Percentiles rank a stretch among this genome's conserved stretches.
phyloP scores from a whole-genome alignment of 257 asterid species.

The Cynanchum wilfordii region DNA sequence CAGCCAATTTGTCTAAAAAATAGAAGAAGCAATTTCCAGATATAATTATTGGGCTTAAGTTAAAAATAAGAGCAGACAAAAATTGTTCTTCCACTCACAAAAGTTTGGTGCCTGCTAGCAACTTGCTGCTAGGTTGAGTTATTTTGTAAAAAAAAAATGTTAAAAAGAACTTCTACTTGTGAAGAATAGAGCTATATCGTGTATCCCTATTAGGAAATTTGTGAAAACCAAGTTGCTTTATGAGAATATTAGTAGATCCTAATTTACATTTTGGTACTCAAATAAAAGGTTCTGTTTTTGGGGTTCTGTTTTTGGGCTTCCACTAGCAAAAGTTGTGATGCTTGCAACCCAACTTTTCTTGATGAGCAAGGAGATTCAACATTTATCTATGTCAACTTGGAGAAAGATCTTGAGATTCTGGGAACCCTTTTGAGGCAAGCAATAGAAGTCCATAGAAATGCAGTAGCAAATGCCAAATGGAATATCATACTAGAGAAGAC shows the following conservation, averaged over 20 bases:
- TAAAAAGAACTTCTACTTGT: not conserved
- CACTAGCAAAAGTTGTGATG: constrained; percentile 21
- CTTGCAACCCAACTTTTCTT: constrained; percentile 16
- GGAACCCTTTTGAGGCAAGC: constrained; percentile 17
- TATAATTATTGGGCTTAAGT: not conserved
- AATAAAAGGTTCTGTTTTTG: not conserved
- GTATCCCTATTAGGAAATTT: constrained; percentile 4
- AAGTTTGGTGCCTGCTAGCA: constrained; percentile 4
- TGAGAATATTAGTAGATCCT: not conserved
- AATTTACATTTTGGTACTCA: not conserved
- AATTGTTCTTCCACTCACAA: constrained; percentile 17
- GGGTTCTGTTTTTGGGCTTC: not conserved
- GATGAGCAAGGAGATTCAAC: constrained; percentile 12
- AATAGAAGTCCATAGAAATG: constrained; percentile 2
- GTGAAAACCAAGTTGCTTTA: not conserved
- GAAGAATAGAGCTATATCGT: constrained; percentile 1
- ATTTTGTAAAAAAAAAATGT: no score
- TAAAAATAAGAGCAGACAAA: constrained; percentile 8
- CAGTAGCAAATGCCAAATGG: not conserved
- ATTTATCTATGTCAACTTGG: constrained; percentile 19
- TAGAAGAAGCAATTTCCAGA: constrained; percentile 1
- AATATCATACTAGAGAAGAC: not conserved
- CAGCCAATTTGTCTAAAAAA: constrained; percentile 9
- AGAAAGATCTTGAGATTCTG: constrained; percentile 11
- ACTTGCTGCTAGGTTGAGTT: not conserved